Base-by-base conservation (phyloP, 352 stramenopile genomes). In the Blastocystis sp. region DNA sequence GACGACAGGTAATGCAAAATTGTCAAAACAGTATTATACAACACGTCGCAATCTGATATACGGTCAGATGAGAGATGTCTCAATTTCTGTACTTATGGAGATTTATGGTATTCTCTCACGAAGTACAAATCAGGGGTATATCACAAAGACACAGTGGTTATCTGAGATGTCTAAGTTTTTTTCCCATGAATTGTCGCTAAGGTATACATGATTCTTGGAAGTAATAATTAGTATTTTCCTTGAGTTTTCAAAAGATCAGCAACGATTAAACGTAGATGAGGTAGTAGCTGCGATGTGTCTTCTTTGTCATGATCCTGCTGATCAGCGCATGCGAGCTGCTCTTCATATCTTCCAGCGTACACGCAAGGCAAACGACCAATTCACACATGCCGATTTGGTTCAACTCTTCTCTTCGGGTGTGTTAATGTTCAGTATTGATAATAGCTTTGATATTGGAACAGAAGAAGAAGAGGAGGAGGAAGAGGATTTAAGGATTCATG, bases 131-230 rank as follows among this genome's bases (percentile, higher is more conserved):
- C 27, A 54, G 66, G 78, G 78, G 6, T 89, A 37, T 27, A 79
- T 89, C 42, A 89, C 78, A 19, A 89, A 79, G 51, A 37, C 78
- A 51, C 78, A 89, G 48, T 89, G 78, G 78, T 40, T 68, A 24
- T 66, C 60, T 19, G 78, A 89, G 54, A 89, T 89, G 66, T 22
- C 53, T 1, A 89, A 89, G 66, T 89, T 89, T 33, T 89, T 89
- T 40, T 42, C 60, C 3, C 60, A 89, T 22, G 54, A 79, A 0
- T 40, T 89, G 15, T 42, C 64, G 13, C 19, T 42, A 42, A 84
- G 24, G 60, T 89, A 62, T 17, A 1, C 1, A 0, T 78, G 7
- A 22, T 3, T 19, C 19, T 35, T 9, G 13, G 7, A 2, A 19
- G 9, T 78, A 2, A 78, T 30, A 9, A n/a, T 9, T 89, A 79